Percentiles rank a stretch among this genome's conserved stretches.
Conservation (phyloP, 2,329 filamentous ascomycete species). For the Penicillium crustosum region DNA sequence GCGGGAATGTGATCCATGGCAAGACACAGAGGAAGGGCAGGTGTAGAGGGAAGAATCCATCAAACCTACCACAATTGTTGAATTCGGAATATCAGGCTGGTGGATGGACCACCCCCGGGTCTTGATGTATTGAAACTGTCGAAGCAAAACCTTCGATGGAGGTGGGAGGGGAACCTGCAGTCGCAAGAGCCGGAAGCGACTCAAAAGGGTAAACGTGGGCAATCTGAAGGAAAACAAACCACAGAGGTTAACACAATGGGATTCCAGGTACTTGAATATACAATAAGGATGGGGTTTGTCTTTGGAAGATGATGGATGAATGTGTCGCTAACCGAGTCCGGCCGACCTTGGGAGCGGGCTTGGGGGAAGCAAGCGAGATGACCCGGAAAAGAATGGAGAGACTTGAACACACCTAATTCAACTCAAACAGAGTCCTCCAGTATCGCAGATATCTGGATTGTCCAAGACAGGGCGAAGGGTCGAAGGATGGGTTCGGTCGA, state of each 20-base stretch:
- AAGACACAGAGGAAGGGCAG: conserved; percentile 27
- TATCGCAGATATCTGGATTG: conserved; percentile 33
- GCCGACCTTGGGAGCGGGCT: conserved; percentile 31
- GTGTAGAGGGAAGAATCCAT: conserved; percentile 33
- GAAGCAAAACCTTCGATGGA: conserved; percentile 31
- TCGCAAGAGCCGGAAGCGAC: conserved; percentile 40
- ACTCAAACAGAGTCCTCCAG: conserved; percentile 25
- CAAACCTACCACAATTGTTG: conserved; percentile 40
- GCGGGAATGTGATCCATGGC: conserved; percentile 27
- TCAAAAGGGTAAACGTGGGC: conserved; percentile 29
- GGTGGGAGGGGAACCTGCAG: conserved; percentile 35
- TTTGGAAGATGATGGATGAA: conserved; percentile 16
- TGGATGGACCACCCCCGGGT: conserved; percentile 37
- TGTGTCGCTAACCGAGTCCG: conserved; percentile 28
- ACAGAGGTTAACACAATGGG: conserved; percentile 29
- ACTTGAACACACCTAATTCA: conserved; percentile 35
- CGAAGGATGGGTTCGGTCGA: conserved; percentile 24
- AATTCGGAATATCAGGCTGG: conserved; percentile 26
- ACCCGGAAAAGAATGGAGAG: conserved; percentile 37
- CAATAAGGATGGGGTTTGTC: conserved; percentile 18
- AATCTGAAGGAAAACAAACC: conserved; percentile 27
- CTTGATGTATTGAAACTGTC: conserved; percentile 26
- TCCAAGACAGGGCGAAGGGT: conserved; percentile 20
- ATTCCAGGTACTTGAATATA: conserved; percentile 16
- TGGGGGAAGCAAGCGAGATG: conserved; percentile 32